Conservation (phyloP, 2,329 filamentous ascomycete species). For the Fusarium guadeloupense region DNA sequence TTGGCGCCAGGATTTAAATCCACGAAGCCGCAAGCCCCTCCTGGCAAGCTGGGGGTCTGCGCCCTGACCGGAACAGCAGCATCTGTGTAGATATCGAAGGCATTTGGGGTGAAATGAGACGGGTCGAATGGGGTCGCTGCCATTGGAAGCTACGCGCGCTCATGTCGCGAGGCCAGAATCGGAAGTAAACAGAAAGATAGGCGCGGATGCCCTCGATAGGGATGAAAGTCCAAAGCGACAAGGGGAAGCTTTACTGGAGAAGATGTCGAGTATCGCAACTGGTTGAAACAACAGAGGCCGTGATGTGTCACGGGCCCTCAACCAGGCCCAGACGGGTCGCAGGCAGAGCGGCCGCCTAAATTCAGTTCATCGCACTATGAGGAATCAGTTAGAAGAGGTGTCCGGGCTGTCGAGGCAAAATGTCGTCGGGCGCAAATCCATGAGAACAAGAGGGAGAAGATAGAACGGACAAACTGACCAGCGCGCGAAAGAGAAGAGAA, state of each 20-base stretch:
- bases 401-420: conserved; percentile 11
- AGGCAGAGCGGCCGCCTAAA: conserved; percentile 43
- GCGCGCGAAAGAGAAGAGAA: conserved; percentile 18
- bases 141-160: conserved; percentile 54
- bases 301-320: conserved; percentile 42
- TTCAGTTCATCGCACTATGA: conserved; percentile 50
- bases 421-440: conserved; percentile 21
- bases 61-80: conserved; percentile 45
- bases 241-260: not conserved
- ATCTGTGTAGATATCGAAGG: conserved; percentile 67
- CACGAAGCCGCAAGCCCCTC: conserved; percentile 66
- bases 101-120: conserved; percentile 54
- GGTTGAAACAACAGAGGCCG: conserved; percentile 25
- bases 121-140: conserved; percentile 61
- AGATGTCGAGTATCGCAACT: conserved; percentile 14
- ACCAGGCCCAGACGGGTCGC: conserved; percentile 50
- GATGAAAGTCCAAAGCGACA: not conserved
- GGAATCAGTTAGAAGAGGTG: conserved; percentile 21
- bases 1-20: conserved; percentile 62
- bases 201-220: conserved; percentile 11
- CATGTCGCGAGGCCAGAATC: conserved; percentile 41
- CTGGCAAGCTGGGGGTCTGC: conserved; percentile 53
- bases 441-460: conserved; percentile 4
- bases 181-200: conserved; percentile 8
- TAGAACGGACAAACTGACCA: conserved; percentile 35